Conservation (phyloP, 192 early-diverging fungal species). For the Coemansia sp. region DNA sequence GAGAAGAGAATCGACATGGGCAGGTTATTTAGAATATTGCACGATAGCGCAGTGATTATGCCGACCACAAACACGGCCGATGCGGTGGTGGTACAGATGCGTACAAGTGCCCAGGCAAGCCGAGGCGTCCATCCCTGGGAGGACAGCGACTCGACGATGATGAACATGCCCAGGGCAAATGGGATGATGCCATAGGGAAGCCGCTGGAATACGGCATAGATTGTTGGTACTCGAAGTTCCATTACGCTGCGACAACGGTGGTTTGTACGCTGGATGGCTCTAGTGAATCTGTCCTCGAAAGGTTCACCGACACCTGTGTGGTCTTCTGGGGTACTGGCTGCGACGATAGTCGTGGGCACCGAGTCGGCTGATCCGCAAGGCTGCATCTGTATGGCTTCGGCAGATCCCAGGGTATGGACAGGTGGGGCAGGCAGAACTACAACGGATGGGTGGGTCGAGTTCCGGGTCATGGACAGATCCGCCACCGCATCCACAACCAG, state of each 20-base stretch:
- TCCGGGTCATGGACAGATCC: slow-evolving; percentile 43
- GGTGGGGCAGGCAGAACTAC: too few species aligned
- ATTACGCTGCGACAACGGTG: too few species aligned
- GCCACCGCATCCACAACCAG: slow-evolving; percentile 53
- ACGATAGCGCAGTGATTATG: slow-evolving; percentile 59
- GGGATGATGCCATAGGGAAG: slow-evolving; percentile 75
- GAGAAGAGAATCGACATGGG: slow-evolving; percentile 84
- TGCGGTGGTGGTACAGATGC: slow-evolving; percentile 49
- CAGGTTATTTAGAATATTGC: slow-evolving; percentile 76
- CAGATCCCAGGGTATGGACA: too few species aligned
- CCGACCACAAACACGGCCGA: slow-evolving; percentile 59
- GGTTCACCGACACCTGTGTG: too few species aligned
- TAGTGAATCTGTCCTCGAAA: too few species aligned
- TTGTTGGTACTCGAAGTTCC: slow-evolving; percentile 44
- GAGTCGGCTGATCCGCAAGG: too few species aligned
- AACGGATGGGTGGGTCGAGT: background rate
- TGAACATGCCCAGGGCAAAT: slow-evolving; percentile 83
- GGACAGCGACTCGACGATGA: slow-evolving; percentile 69
- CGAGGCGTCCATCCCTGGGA: slow-evolving; percentile 62
- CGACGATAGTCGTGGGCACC: too few species aligned
- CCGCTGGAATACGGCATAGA: slow-evolving; percentile 48
- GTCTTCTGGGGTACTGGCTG: too few species aligned
- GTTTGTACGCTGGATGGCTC: too few species aligned
- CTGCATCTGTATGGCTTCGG: too few species aligned
- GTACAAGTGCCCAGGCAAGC: slow-evolving; percentile 55